Evolutionary conservation across 495 filamentous ascomycete genomes (phyloP).

Genomic region (Penicillium cosmopolitanum): DNA sequence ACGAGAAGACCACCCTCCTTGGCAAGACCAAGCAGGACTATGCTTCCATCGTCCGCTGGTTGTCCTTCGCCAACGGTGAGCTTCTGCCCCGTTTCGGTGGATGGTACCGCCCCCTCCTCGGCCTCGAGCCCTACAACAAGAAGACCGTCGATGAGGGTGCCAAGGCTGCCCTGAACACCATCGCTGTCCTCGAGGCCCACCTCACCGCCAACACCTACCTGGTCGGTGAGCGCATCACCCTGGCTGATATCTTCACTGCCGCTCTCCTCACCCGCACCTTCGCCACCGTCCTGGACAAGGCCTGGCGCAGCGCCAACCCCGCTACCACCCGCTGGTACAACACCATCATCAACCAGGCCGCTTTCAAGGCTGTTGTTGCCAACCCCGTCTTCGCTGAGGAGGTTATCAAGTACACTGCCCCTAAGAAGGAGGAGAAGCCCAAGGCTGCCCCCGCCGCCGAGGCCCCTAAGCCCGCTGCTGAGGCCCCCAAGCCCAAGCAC

Average conservation of each 20-base stretch:
- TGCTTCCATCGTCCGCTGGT: slow-evolving; percentile 95
- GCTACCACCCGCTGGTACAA: slow-evolving; percentile 91
- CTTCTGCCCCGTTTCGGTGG: slow-evolving; percentile 71
- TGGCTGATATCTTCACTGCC: slow-evolving; percentile 88
- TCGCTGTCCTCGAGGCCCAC: slow-evolving; percentile 79
- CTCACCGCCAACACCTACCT: slow-evolving; percentile 94
- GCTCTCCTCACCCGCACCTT: slow-evolving; percentile 58
- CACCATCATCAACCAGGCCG: slow-evolving; percentile 88
- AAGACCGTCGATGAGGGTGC: slow-evolving; percentile 82
- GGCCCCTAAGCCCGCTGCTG: slow-evolving; percentile 61
- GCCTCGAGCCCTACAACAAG: slow-evolving; percentile 92
- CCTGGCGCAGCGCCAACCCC: slow-evolving; percentile 68
- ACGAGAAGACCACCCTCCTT: slow-evolving; percentile 98
- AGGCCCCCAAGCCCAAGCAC: slow-evolving; percentile 92
- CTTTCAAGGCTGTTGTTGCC: slow-evolving; percentile 78
- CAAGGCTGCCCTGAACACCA: slow-evolving; percentile 66
- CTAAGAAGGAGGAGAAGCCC: slow-evolving; percentile 83
- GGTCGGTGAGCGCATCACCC: slow-evolving; percentile 93
- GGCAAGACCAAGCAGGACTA: slow-evolving; percentile 99
- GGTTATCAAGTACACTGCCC: slow-evolving; percentile 81
- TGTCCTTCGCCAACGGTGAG: slow-evolving; percentile 91
- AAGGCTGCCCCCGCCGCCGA: slow-evolving; percentile 65
- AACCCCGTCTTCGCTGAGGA: slow-evolving; percentile 80
- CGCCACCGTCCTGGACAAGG: slow-evolving; percentile 34
- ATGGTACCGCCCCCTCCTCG: slow-evolving; percentile 90